Conservation (phyloP, 1,284 basidiomycete species). For the Vanrija sp. region DNA sequence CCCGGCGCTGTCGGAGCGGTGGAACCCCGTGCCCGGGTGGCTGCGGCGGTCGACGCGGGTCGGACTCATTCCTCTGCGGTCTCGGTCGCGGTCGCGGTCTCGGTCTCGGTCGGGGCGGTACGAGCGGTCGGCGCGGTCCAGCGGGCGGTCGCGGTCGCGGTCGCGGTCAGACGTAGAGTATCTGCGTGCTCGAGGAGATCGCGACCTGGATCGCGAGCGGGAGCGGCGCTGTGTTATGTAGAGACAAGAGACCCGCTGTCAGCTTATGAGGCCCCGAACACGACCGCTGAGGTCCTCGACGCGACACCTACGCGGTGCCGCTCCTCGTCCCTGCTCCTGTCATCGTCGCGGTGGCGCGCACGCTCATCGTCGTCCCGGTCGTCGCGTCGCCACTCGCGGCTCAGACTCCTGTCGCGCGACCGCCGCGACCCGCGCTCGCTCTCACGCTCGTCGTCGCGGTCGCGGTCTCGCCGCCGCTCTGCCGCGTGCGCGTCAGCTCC, state of each 20-base stretch:
- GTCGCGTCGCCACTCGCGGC: background rate
- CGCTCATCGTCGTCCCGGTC: background rate
- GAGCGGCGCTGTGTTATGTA: too few relatives aligned
- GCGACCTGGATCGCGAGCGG: too few relatives aligned
- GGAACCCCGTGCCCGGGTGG: background rate
- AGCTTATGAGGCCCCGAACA: too few relatives aligned
- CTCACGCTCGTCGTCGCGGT: constrained; percentile 1
- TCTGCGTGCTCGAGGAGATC: background rate
- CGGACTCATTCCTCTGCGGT: constrained; percentile 2
- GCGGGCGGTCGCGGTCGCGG: background rate
- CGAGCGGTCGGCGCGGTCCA: background rate
- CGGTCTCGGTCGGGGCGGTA: constrained; percentile 1
- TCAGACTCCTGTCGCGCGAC: background rate
- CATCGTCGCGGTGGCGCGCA: background rate
- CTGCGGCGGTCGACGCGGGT: background rate
- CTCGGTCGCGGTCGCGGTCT: constrained; percentile 1
- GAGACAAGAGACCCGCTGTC: too few relatives aligned
- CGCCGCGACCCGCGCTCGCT: background rate
- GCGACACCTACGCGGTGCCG: too few relatives aligned
- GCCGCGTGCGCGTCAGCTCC: background rate
- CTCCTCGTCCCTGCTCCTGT: too few relatives aligned
- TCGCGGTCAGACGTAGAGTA: background rate
- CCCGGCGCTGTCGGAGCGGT: constrained; percentile 54
- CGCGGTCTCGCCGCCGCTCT: background rate
- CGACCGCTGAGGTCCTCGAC: too few relatives aligned